Conservation (phyloP, 202 grass and related monocot genomes). For the Zizania palustris region DNA sequence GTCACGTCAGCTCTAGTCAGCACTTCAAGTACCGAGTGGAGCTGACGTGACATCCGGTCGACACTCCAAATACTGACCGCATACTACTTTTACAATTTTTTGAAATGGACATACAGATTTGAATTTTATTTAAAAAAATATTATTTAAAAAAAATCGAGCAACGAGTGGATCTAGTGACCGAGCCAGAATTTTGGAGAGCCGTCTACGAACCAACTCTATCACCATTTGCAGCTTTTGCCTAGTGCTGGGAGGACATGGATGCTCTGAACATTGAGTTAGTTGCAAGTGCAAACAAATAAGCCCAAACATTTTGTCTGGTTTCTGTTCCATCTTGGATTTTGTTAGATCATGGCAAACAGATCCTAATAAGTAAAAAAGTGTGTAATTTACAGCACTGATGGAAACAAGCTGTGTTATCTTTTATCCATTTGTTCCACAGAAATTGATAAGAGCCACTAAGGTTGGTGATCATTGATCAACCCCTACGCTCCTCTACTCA, state of each 20-base stretch:
- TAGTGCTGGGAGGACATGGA: constrained; percentile 36
- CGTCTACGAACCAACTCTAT: background rate
- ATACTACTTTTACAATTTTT: no score
- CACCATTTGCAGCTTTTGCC: constrained; percentile 54
- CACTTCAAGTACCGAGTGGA: no score
- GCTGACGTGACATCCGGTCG: no score
- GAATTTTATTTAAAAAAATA: no score
- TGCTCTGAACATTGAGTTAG: no score
- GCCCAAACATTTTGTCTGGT: constrained; percentile 33
- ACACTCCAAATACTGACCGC: no score
- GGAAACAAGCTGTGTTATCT: constrained; percentile 35
- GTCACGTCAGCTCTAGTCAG: no score
- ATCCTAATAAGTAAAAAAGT: constrained; percentile 33
- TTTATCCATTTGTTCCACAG: constrained; percentile 36
- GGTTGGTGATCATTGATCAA: constrained; percentile 13
- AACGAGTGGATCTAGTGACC: background rate
- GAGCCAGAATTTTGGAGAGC: background rate
- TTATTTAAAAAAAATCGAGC: no score
- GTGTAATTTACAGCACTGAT: background rate
- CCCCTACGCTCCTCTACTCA: constrained; percentile 23
- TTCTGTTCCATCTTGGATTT: constrained; percentile 8
- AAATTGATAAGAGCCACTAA: constrained; percentile 41
- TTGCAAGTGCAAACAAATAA: no score
- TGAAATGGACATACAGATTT: no score
- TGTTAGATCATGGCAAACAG: constrained; percentile 17